Conservation (phyloP, 805 yeast genomes). For the Sugiyamaella marilandica region DNA sequence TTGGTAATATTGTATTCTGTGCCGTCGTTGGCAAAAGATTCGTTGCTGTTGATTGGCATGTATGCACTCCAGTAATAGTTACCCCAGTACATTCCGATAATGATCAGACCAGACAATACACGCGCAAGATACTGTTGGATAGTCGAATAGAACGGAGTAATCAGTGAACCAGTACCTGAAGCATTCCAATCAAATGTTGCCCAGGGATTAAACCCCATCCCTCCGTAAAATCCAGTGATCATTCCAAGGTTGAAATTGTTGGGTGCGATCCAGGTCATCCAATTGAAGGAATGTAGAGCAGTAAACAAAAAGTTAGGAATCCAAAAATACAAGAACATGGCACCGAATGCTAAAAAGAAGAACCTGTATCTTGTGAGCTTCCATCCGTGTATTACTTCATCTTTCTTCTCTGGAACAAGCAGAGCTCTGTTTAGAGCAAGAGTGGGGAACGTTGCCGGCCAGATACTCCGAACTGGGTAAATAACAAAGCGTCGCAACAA, state of each 20-base stretch:
- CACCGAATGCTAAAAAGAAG: slow-evolving; percentile 37
- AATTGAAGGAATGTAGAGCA: slow-evolving; percentile 51
- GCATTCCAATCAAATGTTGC: slow-evolving; percentile 44
- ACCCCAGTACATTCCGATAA: slow-evolving; percentile 43
- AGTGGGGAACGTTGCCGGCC: slow-evolving; percentile 55
- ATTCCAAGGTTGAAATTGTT: slow-evolving; percentile 47
- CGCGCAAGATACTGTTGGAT: slow-evolving; percentile 37
- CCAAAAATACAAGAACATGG: slow-evolving; percentile 50
- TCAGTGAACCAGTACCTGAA: slow-evolving; percentile 39
- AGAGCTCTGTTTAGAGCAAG: slow-evolving; percentile 50
- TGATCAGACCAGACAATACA: slow-evolving; percentile 40
- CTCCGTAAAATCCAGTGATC: slow-evolving; percentile 47
- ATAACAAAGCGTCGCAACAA: slow-evolving; percentile 47
- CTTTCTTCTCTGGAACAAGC: slow-evolving; percentile 23
- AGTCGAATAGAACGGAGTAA: slow-evolving; percentile 41
- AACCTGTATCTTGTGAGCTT: slow-evolving; percentile 45
- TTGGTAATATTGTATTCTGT: slow-evolving; percentile 43
- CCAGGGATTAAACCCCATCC: slow-evolving; percentile 44
- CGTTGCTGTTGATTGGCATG: slow-evolving; percentile 55
- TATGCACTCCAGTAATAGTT: slow-evolving; percentile 49
- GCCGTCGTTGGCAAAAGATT: slow-evolving; percentile 51
- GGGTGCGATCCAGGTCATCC: slow-evolving; percentile 59
- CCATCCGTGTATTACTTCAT: slow-evolving; percentile 45
- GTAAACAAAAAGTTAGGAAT: slow-evolving; percentile 56
- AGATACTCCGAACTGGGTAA: slow-evolving; percentile 41